These are phyloP conservation scores for Dictyostelium firmibasis DNA, from an alignment of 78 protist genomes.

Conservation along the genomic window DNA sequence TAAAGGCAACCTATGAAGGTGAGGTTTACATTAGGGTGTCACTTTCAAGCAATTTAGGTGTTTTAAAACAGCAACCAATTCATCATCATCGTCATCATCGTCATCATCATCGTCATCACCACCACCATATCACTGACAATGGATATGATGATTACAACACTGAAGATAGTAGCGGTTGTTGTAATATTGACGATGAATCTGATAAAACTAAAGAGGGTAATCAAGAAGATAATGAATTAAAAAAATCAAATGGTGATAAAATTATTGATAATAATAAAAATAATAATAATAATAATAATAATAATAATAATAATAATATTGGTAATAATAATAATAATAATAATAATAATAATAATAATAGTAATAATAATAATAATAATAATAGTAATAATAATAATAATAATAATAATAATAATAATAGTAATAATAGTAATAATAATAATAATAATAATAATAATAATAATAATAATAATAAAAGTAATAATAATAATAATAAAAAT, in stretches of 20 bases:
- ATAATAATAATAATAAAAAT: conserved; percentile 3
- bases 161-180: not conserved
- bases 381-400: not conserved
- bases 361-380: not conserved
- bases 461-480: not conserved
- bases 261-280: not conserved
- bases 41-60: not conserved
- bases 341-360: not conserved
- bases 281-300: not conserved
- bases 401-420: not conserved
- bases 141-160: not conserved
- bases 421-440: not conserved
- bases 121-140: not conserved
- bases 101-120: not conserved
- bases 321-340: not conserved
- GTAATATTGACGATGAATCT: not conserved
- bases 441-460: not conserved
- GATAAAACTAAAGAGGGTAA: not conserved
- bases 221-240: not conserved
- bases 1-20: conserved; percentile 57
- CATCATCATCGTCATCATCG: not conserved
- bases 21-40: conserved; percentile 30
- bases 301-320: not conserved
- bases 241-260: not conserved
- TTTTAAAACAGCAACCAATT: not conserved